A percentile compares a stretch with the other conserved stretches of the same genome.
Evolutionary conservation across 352 stramenopile species (phyloP).

Genomic region (Globisporangium rhizosaccharum): DNA sequence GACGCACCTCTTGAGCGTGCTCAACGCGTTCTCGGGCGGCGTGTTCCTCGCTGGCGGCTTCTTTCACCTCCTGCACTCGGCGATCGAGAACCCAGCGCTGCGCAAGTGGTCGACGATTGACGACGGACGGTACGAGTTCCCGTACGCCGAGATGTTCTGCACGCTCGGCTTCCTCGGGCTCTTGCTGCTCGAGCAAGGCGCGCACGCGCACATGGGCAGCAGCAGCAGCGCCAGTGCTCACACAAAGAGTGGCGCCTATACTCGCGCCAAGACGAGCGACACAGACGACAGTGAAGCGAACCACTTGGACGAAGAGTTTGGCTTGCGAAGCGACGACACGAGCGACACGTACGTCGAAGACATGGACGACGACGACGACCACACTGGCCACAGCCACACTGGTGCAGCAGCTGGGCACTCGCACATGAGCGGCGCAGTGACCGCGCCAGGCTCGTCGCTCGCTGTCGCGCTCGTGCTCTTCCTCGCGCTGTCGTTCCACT

Average conservation of each 20-base stretch:
- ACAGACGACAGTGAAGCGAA: slow-evolving; percentile 8
- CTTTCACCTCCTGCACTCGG: slow-evolving; percentile 66
- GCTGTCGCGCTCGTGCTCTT: slow-evolving; percentile 72
- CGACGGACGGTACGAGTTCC: slow-evolving; percentile 58
- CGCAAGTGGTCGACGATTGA: slow-evolving; percentile 59
- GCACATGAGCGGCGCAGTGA: slow-evolving; percentile 22
- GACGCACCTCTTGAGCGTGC: slow-evolving; percentile 28
- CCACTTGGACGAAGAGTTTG: slow-evolving; percentile 30
- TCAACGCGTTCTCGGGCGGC: slow-evolving; percentile 69
- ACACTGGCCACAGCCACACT: slow-evolving; percentile 14
- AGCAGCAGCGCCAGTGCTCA: not conserved
- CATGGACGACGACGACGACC: slow-evolving; percentile 31
- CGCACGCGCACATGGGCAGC: slow-evolving; percentile 34
- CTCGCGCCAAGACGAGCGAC: slow-evolving; percentile 25
- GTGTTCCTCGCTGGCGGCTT: slow-evolving; percentile 78
- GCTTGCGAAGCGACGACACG: slow-evolving; percentile 33
- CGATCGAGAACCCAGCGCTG: slow-evolving; percentile 65
- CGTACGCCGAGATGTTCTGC: slow-evolving; percentile 78
- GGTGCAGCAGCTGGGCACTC: slow-evolving; percentile 15
- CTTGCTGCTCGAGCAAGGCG: slow-evolving; percentile 60
- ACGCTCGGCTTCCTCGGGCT: slow-evolving; percentile 64
- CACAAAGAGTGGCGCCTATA: slow-evolving; percentile 7
- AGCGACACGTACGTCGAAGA: slow-evolving; percentile 36
- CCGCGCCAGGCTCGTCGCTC: slow-evolving; percentile 20
- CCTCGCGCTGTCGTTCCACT: slow-evolving; percentile 77